These are phyloP conservation scores for Yarrowia sp. DNA, from an alignment of 805 yeast genomes.

Conservation along the genomic window DNA sequence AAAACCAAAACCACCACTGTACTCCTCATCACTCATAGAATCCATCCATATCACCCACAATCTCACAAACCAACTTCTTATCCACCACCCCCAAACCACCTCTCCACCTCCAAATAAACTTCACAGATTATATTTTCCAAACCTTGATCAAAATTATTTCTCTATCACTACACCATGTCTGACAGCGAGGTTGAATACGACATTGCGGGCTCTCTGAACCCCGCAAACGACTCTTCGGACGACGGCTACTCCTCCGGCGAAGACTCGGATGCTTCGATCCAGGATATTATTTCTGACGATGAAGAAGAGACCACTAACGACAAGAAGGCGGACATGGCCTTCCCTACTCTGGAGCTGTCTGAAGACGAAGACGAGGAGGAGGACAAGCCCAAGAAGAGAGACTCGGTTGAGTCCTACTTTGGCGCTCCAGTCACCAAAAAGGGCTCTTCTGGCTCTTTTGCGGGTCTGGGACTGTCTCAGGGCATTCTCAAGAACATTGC, in stretches of 20 bases:
- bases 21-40: too few relatives aligned
- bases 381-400: background rate
- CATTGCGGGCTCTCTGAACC: constrained; percentile 33
- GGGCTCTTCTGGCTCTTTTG: constrained; percentile 64
- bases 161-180: constrained; percentile 27
- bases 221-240: constrained; percentile 27
- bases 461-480: constrained; percentile 84
- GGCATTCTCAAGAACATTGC: constrained; percentile 64
- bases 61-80: too few relatives aligned
- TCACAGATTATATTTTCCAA: too few relatives aligned
- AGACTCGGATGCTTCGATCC: constrained; percentile 35
- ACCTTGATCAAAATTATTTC: background rate
- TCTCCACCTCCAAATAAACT: background rate
- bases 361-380: constrained; percentile 40
- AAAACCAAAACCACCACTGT: too few relatives aligned
- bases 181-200: constrained; percentile 36
- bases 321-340: constrained; percentile 28
- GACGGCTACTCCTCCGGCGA: constrained; percentile 29
- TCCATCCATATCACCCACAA: too few relatives aligned
- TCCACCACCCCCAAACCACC: too few relatives aligned
- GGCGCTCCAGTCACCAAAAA: constrained; percentile 35
- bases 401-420: constrained; percentile 27
- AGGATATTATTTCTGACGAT: constrained; percentile 46
- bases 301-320: constrained; percentile 42
- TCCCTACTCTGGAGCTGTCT: constrained; percentile 47